Conservation (phyloP, 2,329 filamentous ascomycete genomes). For the Gaeumannomyces tritici region DNA sequence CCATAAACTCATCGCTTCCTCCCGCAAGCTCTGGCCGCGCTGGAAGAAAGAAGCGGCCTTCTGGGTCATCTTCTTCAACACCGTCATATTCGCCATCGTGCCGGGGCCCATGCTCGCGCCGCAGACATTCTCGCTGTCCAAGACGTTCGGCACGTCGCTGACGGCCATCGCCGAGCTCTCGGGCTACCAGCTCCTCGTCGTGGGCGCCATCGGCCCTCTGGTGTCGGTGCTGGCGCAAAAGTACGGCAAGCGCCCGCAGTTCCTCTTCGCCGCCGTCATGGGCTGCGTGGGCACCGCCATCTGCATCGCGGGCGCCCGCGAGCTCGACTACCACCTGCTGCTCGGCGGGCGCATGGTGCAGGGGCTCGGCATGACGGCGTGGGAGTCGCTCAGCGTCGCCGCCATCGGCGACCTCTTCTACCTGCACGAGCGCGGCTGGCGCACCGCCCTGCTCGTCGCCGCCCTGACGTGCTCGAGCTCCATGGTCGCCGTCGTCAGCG, state of each 20-base stretch:
- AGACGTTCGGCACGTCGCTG: constrained; percentile 14
- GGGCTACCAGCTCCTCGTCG: constrained; percentile 12
- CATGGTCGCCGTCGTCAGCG: constrained; percentile 18
- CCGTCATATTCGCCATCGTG: constrained; percentile 13
- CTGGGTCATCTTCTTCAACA: constrained; percentile 11
- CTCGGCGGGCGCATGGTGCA: constrained; percentile 22
- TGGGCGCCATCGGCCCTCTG: constrained; percentile 11
- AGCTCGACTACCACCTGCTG: constrained; percentile 17
- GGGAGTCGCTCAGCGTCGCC: constrained; percentile 20
- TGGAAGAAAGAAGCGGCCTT: constrained; percentile 14
- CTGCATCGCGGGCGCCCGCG: constrained; percentile 18
- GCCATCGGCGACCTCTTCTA: constrained; percentile 23
- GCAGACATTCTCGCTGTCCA: constrained; percentile 10
- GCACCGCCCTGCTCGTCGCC: constrained; percentile 19
- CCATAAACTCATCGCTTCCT: background rate
- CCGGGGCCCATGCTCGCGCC: constrained; percentile 12
- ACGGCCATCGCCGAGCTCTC: constrained; percentile 14
- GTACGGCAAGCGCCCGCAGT: constrained; percentile 22
- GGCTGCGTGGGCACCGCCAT: constrained; percentile 15
- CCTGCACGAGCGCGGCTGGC: constrained; percentile 19
- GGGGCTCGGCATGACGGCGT: constrained; percentile 21
- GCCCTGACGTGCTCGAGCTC: constrained; percentile 19
- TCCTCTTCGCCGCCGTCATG: constrained; percentile 18
- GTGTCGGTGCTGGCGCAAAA: constrained; percentile 23
- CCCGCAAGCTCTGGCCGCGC: constrained; percentile 10